Percentiles rank a stretch among this genome's conserved stretches.
phyloP scores from a whole-genome alignment of 768 basidiomycete genomes.

The Ramaria sp. region DNA sequence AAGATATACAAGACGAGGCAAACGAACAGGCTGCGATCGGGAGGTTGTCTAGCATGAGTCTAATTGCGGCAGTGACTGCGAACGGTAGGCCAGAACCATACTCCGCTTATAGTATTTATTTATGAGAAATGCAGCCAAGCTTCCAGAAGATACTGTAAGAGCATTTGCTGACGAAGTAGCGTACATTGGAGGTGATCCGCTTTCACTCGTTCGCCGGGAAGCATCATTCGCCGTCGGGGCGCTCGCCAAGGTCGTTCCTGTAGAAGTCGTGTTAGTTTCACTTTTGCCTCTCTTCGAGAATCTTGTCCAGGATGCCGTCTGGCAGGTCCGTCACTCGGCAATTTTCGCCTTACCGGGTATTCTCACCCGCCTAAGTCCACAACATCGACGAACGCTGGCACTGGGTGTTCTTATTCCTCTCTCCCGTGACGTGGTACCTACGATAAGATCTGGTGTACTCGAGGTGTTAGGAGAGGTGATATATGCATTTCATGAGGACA shows the following conservation, averaged over 20 bases:
- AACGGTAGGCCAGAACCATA: conserved; percentile 37
- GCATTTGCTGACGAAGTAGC: conserved; percentile 69
- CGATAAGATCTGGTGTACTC: conserved; percentile 69
- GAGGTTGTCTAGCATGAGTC: conserved; percentile 82
- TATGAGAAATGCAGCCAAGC: not conserved
- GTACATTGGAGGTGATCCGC: conserved; percentile 49
- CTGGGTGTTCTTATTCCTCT: conserved; percentile 54
- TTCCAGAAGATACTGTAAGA: conserved; percentile 31
- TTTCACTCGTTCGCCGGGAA: conserved; percentile 75
- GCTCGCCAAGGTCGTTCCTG: conserved; percentile 77
- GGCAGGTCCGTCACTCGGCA: conserved; percentile 82
- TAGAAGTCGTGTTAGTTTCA: conserved; percentile 52
- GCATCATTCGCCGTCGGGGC: conserved; percentile 83
- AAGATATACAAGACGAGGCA: conserved; percentile 23
- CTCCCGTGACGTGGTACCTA: conserved; percentile 46
- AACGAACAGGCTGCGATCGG: conserved; percentile 75
- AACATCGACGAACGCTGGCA: conserved; percentile 51
- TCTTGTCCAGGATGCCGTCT: conserved; percentile 55
- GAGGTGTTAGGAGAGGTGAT: conserved; percentile 87
- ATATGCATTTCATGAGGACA: conserved; percentile 61
- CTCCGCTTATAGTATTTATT: not conserved
- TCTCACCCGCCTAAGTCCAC: conserved; percentile 48
- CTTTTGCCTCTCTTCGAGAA: conserved; percentile 69
- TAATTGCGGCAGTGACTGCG: conserved; percentile 81
- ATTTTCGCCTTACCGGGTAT: conserved; percentile 79